phyloP scores from a whole-genome alignment of 2,329 filamentous ascomycete genomes.

The Knufia petricola region DNA sequence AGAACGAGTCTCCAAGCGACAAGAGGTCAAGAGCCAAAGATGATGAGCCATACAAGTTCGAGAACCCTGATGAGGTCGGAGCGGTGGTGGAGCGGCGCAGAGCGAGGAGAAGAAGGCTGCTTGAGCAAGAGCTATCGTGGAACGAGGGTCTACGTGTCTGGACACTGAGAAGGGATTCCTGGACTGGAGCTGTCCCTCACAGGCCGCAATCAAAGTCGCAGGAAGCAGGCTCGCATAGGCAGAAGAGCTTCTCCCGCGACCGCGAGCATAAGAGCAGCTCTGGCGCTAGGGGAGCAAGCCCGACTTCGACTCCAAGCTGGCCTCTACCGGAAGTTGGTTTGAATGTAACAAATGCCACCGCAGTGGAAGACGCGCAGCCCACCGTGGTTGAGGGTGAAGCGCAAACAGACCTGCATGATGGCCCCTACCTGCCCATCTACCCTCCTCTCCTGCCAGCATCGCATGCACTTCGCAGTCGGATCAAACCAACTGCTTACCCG shows the following conservation, averaged over 20 bases:
- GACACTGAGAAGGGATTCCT: constrained; percentile 65
- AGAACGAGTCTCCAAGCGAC: constrained; percentile 14
- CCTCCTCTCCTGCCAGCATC: constrained; percentile 61
- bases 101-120: constrained; percentile 46
- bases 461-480: constrained; percentile 68
- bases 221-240: constrained; percentile 25
- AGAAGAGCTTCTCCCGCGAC: neutral
- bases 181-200: constrained; percentile 61
- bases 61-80: constrained; percentile 33
- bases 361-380: neutral
- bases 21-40: constrained; percentile 7
- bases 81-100: constrained; percentile 40
- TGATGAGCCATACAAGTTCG: constrained; percentile 30
- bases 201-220: constrained; percentile 18
- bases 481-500: constrained; percentile 62
- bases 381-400: constrained; percentile 12
- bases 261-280: neutral
- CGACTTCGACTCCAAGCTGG: neutral
- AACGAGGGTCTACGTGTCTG: constrained; percentile 78
- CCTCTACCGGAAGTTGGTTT: neutral
- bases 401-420: constrained; percentile 32
- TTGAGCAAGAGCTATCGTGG: constrained; percentile 60
- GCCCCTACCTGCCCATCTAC: constrained; percentile 61
- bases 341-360: neutral
- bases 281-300: constrained; percentile 1